phyloP scores from a whole-genome alignment of 805 yeast genomes.

The Zygotorulaspora chibaensis region DNA sequence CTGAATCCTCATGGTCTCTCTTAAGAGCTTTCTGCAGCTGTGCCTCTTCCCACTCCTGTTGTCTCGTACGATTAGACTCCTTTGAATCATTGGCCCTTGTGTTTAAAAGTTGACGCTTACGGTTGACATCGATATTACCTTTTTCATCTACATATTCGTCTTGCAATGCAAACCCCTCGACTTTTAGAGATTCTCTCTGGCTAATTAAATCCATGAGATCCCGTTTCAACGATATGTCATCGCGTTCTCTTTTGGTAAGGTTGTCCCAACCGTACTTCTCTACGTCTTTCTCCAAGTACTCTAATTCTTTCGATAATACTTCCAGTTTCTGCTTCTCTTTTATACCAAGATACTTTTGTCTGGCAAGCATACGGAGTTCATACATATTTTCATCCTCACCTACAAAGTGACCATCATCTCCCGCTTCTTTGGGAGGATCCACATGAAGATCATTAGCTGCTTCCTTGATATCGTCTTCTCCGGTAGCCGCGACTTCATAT shows the following conservation, averaged over 20 bases:
- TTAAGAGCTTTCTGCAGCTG: conserved; percentile 28
- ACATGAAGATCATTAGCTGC: background rate
- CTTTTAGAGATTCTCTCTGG: conserved; percentile 37
- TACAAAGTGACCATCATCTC: background rate
- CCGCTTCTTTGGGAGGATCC: background rate
- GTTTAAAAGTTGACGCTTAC: conserved; percentile 50
- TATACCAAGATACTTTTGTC: conserved; percentile 45
- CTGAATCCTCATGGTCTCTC: conserved; percentile 13
- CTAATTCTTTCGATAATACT: conserved; percentile 45
- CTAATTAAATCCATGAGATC: conserved; percentile 44
- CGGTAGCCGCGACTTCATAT: conserved; percentile 9
- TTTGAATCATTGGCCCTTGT: conserved; percentile 26
- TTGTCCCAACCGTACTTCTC: conserved; percentile 51
- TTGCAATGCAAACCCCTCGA: conserved; percentile 48
- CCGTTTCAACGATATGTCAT: conserved; percentile 49
- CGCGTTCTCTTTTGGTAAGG: conserved; percentile 44
- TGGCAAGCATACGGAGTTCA: conserved; percentile 43
- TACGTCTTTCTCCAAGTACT: conserved; percentile 47
- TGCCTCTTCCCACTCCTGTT: conserved; percentile 36
- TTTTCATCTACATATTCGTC: conserved; percentile 50
- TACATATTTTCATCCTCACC: conserved; percentile 23
- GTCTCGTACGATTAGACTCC: conserved; percentile 29
- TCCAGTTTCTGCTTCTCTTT: conserved; percentile 46
- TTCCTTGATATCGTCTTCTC: conserved; percentile 17
- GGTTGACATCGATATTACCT: conserved; percentile 50